Percentiles rank a stretch among this genome's conserved stretches.
phyloP scores from a whole-genome alignment of 768 basidiomycete genomes.

The Nevesoporus exiguus region DNA sequence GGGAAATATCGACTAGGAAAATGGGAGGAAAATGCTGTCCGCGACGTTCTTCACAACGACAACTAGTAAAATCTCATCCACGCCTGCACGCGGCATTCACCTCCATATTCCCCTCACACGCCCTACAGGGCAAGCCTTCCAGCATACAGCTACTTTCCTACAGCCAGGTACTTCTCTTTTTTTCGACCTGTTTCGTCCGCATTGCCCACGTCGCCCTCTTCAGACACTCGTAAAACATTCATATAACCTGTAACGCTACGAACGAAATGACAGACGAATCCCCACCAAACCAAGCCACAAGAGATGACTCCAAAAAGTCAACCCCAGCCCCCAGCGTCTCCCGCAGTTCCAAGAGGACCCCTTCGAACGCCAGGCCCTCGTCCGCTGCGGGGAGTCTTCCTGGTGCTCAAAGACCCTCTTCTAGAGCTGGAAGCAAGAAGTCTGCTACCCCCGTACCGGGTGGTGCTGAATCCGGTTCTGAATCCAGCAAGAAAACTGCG shows the following conservation, averaged over 20 bases:
- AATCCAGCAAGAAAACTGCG: constrained; percentile 59
- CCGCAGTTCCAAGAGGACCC: constrained; percentile 58
- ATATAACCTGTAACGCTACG: constrained; percentile 52
- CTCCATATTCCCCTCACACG: constrained; percentile 66
- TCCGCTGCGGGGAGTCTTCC: constrained; percentile 41
- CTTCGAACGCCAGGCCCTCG: constrained; percentile 42
- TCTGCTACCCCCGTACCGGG: constrained; percentile 34
- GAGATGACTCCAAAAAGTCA: constrained; percentile 68
- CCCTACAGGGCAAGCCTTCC: constrained; percentile 87
- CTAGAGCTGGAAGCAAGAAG: constrained; percentile 67
- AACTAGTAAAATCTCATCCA: constrained; percentile 44
- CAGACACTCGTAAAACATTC: constrained; percentile 50
- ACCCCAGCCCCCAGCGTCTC: constrained; percentile 41
- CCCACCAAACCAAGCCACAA: constrained; percentile 49
- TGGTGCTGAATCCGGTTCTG: constrained; percentile 65
- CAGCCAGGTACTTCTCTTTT: constrained; percentile 40
- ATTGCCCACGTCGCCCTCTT: constrained; percentile 15
- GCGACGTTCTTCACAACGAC: constrained; percentile 36
- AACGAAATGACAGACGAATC: constrained; percentile 87
- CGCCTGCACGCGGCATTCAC: constrained; percentile 55
- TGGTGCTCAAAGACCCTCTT: constrained; percentile 56
- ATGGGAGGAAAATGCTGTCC: constrained; percentile 1
- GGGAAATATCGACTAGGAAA: constrained; percentile 25
- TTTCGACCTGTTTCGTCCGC: constrained; percentile 8
- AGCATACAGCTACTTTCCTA: constrained; percentile 41